These are phyloP conservation scores for Geranium rotundifolium DNA, from an alignment of 345 rosid genomes.

Conservation along the genomic window DNA sequence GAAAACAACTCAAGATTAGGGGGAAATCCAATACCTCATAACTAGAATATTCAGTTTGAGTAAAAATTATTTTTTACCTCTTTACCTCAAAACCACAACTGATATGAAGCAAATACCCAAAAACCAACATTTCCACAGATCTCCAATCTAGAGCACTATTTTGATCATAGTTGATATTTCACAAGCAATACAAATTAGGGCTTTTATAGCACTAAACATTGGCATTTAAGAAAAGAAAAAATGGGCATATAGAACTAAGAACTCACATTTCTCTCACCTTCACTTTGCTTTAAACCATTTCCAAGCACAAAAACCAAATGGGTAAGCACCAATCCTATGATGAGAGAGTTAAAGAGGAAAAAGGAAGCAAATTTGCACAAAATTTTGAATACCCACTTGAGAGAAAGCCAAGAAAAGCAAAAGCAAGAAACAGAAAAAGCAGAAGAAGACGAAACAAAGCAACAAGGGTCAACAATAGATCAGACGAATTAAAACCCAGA, in stretches of 20 bases:
- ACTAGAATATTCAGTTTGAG: background rate
- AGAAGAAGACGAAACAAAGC: slow-evolving; percentile 21
- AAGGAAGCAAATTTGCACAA: slow-evolving; percentile 7
- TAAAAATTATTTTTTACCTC: too few species aligned
- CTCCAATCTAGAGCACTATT: background rate
- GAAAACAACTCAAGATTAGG: background rate
- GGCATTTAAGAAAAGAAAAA: slow-evolving; percentile 4
- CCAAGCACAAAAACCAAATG: background rate
- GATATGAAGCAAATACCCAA: background rate
- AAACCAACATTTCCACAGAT: background rate
- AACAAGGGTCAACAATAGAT: slow-evolving; percentile 9
- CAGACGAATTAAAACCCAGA: slow-evolving; percentile 13
- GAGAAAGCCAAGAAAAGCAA: slow-evolving; percentile 16
- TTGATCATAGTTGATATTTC: background rate
- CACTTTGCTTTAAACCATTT: slow-evolving; percentile 1
- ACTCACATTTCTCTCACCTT: background rate
- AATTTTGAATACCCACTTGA: slow-evolving; percentile 26
- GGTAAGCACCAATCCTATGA: background rate
- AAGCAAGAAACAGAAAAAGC: slow-evolving; percentile 30
- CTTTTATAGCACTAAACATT: slow-evolving; percentile 1
- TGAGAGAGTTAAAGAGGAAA: slow-evolving; percentile 6
- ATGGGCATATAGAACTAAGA: background rate
- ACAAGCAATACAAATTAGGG: background rate
- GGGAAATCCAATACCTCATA: too few species aligned
- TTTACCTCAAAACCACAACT: background rate